Evolutionary conservation across 2,329 filamentous ascomycete species (phyloP).

Genomic region (Trichoderma harzianum): DNA sequence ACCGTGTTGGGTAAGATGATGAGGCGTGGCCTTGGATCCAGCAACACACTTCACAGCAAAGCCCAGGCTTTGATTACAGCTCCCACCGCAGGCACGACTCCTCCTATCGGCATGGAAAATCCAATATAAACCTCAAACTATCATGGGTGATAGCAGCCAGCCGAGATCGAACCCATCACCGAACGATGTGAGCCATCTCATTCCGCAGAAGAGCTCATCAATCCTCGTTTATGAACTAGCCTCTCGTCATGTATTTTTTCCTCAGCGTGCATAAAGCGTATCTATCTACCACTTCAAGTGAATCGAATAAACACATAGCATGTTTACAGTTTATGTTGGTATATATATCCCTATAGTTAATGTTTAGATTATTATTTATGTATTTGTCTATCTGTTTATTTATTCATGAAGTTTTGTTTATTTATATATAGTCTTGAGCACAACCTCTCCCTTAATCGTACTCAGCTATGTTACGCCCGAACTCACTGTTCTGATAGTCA

Average conservation of each 20-base stretch:
- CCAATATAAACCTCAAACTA: conserved; percentile 33
- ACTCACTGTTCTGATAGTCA: neutral
- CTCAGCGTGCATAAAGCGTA: neutral
- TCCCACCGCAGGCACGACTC: conserved; percentile 22
- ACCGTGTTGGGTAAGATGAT: conserved; percentile 84
- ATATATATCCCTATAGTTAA: conserved; percentile 6
- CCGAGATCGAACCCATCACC: neutral
- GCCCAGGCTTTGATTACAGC: conserved; percentile 31
- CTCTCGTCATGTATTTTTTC: neutral
- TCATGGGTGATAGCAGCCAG: neutral
- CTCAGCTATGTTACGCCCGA: neutral
- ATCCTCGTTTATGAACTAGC: neutral
- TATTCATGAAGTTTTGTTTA: neutral
- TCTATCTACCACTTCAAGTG: neutral
- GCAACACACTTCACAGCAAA: conserved; percentile 33
- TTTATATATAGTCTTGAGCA: too few species aligned
- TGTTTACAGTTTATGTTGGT: conserved; percentile 1
- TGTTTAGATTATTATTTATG: neutral
- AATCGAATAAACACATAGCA: neutral
- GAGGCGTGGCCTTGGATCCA: conserved; percentile 61
- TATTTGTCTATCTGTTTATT: neutral
- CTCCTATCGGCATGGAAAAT: conserved; percentile 43
- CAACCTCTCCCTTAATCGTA: neutral
- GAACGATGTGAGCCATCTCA: neutral
- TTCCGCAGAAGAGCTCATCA: neutral